These are phyloP conservation scores for Xylaria sp. DNA, from an alignment of 2,329 filamentous ascomycete species.

Conservation along the genomic window DNA sequence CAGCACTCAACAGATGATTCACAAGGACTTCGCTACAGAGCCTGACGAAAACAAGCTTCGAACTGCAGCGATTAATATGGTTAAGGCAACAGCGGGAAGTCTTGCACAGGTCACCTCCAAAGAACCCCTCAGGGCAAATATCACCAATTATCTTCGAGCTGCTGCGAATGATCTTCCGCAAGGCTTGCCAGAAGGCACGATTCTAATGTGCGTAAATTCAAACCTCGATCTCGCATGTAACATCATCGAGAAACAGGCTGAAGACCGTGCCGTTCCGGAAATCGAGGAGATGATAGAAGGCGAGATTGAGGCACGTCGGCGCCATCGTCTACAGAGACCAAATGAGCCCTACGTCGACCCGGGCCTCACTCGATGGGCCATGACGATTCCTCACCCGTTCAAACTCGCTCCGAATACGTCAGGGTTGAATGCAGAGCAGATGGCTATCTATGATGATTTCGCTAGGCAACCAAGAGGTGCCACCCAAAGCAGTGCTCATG, in stretches of 20 bases:
- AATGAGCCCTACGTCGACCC: constrained; percentile 87
- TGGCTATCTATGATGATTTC: constrained; percentile 97
- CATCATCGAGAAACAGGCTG: constrained; percentile 94
- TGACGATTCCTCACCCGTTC: constrained; percentile 93
- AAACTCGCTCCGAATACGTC: constrained; percentile 76
- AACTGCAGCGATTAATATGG: constrained; percentile 90
- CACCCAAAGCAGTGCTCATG: constrained; percentile 65
- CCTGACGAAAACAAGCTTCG: constrained; percentile 88
- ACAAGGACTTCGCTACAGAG: constrained; percentile 96
- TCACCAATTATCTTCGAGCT: constrained; percentile 92
- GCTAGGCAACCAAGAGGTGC: constrained; percentile 80
- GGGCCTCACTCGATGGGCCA: constrained; percentile 87
- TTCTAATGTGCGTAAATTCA: constrained; percentile 98
- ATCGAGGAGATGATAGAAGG: constrained; percentile 93
- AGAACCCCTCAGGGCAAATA: constrained; percentile 94
- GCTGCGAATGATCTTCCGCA: constrained; percentile 76
- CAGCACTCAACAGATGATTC: constrained; percentile 92
- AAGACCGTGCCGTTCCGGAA: constrained; percentile 90
- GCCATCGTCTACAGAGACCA: constrained; percentile 78
- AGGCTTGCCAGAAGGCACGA: constrained; percentile 90
- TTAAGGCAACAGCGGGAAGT: constrained; percentile 92
- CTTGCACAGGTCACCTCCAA: constrained; percentile 98
- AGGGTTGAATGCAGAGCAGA: constrained; percentile 89
- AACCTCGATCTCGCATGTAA: constrained; percentile 94
- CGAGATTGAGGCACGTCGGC: constrained; percentile 80